Evolutionary conservation across 169 alveolate genomes (phyloP), one percentile per base, ranked within the genome.

Genomic region (Eimeria maxima): DNA sequence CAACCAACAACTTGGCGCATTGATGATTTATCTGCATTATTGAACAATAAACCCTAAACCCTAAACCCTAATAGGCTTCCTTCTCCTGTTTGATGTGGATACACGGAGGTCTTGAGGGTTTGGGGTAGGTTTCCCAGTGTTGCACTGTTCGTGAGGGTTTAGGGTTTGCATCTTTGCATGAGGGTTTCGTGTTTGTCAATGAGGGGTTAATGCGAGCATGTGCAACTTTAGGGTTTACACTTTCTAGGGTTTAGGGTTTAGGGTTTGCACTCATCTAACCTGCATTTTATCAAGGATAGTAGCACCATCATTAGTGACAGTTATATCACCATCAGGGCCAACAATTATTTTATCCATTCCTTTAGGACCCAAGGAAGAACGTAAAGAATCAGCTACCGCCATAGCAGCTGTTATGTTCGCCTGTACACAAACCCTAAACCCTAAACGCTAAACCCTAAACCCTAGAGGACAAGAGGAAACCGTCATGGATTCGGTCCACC

Each of bases 281-380:
- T 99, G 99, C 99, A 99, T 99, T 97, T 98, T 98, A 67, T 99
- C 99, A 87, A 99, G 95, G 38, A 99, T 98, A 11, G 99, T 99
- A 1, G 99, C 99, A 16, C 99, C 99, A 91, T 99, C 99, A 91
- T 99, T 99, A 29, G 99, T 99, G 50, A 99, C 99, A 10, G 99
- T 98, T 22, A 99, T 99, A 76, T 99, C 99, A 22, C 99, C 97
- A 99, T 99, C 99, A 38, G 99, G 99, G 71, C 99, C 97, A 24
- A 99, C 99, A 87, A 99, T 98, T 97, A 99, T 99, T 96, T 99
- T 99, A 96, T 99, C 99, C 99, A 99, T 99, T 44, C 99, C 99
- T 95, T 99, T 99, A 29, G 99, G 99, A 0, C 99, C 99, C 93
- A 99, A 98, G 29, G 99, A 99, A 86, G 99, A 98, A 92, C 99